phyloP scores from a whole-genome alignment of 305 asterid genomes.

The Rubia peregrina region DNA sequence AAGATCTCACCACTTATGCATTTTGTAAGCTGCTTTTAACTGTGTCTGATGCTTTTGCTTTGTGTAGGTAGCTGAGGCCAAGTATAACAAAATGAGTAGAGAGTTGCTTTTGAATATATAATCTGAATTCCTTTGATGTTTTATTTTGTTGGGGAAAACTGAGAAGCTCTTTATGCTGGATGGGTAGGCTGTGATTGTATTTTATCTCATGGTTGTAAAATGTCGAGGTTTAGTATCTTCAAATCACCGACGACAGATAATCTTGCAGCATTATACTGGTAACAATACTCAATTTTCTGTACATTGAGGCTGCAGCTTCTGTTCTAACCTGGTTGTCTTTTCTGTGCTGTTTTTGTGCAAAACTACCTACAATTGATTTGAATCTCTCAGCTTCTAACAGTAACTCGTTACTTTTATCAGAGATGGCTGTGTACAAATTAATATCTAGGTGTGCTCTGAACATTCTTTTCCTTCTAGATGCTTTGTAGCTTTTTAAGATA shows the following conservation, averaged over 20 bases:
- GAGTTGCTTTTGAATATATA: constrained; percentile 17
- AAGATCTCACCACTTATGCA: constrained; percentile 49
- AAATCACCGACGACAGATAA: not conserved
- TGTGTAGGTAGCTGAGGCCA: not conserved
- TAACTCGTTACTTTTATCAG: not conserved
- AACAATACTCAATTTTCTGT: not conserved
- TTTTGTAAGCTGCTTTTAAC: constrained; percentile 49
- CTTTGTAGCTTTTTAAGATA: not conserved
- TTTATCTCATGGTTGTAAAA: not conserved
- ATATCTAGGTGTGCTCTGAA: not conserved
- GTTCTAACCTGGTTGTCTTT: not conserved
- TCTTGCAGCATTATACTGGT: not conserved
- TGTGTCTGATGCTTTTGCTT: not conserved
- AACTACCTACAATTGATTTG: too few relatives aligned
- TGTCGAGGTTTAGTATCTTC: not conserved
- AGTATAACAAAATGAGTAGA: not conserved
- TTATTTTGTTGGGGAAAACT: not conserved
- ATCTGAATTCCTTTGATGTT: not conserved
- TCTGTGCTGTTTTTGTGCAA: not conserved
- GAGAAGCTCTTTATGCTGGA: not conserved
- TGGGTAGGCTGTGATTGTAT: not conserved
- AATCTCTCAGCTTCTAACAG: not conserved
- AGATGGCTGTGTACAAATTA: not conserved
- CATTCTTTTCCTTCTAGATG: not conserved
- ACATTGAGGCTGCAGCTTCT: not conserved